Base-by-base conservation (phyloP, 1,284 basidiomycete genomes). In the Porogramme epimiltina region DNA sequence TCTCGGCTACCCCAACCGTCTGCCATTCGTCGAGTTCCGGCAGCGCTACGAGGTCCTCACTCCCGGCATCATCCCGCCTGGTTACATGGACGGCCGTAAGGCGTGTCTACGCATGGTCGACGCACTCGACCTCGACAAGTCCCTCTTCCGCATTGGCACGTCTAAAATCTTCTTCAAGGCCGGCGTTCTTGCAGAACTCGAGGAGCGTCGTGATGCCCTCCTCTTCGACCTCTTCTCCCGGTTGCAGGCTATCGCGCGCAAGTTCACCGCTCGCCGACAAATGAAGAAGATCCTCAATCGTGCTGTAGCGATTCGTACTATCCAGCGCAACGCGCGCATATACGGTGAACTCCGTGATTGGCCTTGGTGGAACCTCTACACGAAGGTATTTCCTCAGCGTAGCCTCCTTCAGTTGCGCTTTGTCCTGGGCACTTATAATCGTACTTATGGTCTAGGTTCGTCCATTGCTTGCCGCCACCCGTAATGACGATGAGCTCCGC, bases 161-260 rank as follows among this genome's bases (percentile, higher is more conserved):
- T 97, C 94, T 40, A 99, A 99, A 76, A 93, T 98, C 60, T 99
- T 99, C 76, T 99, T 99, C 85, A 99, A 98, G 70, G 95, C 97
- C 1, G 96, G 96, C 4, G 94, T 98, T 2, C 81, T 99, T 10
- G 97, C 97, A n/a, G 95, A 98, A 64, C 81, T 99, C 25, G 97
- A 99, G 71, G 97, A 98, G 65, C 82, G 93, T 19, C 77, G 97
- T 18, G 97, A 99, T 69, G 78, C 82, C 9, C 75, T 94, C 23
- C 74, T 99, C 16, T 95, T 86, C 59, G 95, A 95, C 61, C 77
- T 98, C 42, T 98, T 99, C 73, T 87, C 93, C 11, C 81, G 87
- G 31, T 72, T 99, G 49, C 95, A 98, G 66, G 93, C 95, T 0
- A 80, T 84, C 0, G 89, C 90, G 3, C 79, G 95, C 43, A 94